A percentile compares a stretch with the other conserved stretches of the same genome.
phyloP scores from a whole-genome alignment of 1,139 yeast species.

The Yamadazyma buinensis region DNA sequence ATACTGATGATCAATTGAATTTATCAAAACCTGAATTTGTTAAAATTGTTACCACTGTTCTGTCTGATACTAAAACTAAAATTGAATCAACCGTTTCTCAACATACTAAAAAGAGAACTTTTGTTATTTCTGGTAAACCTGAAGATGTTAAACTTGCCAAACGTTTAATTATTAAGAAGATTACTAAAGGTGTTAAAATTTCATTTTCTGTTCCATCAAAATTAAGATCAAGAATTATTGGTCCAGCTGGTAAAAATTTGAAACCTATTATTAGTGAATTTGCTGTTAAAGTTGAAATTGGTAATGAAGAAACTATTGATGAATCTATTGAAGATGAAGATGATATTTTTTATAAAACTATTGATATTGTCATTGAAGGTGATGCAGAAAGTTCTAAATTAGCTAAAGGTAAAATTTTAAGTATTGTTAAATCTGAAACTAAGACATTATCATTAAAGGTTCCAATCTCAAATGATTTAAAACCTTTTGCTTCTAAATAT shows the following conservation, averaged over 20 bases:
- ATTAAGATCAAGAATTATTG: constrained; percentile 79
- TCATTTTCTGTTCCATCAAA: constrained; percentile 71
- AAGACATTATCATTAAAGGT: constrained; percentile 51
- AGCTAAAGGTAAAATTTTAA: constrained; percentile 68
- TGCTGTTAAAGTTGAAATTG: constrained; percentile 74
- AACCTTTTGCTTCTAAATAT: constrained; percentile 47
- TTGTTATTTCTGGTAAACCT: constrained; percentile 76
- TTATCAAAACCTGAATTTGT: constrained; percentile 62
- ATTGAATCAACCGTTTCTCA: constrained; percentile 84
- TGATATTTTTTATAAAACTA: constrained; percentile 51
- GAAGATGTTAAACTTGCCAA: constrained; percentile 69
- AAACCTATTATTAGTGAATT: constrained; percentile 72
- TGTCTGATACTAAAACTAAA: constrained; percentile 58
- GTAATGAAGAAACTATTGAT: constrained; percentile 38
- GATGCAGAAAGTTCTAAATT: constrained; percentile 77
- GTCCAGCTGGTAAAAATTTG: constrained; percentile 81
- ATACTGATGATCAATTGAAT: constrained; percentile 61
- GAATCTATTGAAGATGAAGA: constrained; percentile 23
- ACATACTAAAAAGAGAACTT: constrained; percentile 76
- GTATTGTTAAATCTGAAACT: constrained; percentile 74
- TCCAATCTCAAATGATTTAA: constrained; percentile 41
- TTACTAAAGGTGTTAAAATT: constrained; percentile 69
- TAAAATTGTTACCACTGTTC: constrained; percentile 60
- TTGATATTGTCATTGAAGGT: constrained; percentile 71
- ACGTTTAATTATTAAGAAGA: constrained; percentile 69